Evolutionary conservation across 441 rosid genomes (phyloP), one percentile per base, ranked within the genome.

Genomic region (Erysimum pusillum): DNA sequence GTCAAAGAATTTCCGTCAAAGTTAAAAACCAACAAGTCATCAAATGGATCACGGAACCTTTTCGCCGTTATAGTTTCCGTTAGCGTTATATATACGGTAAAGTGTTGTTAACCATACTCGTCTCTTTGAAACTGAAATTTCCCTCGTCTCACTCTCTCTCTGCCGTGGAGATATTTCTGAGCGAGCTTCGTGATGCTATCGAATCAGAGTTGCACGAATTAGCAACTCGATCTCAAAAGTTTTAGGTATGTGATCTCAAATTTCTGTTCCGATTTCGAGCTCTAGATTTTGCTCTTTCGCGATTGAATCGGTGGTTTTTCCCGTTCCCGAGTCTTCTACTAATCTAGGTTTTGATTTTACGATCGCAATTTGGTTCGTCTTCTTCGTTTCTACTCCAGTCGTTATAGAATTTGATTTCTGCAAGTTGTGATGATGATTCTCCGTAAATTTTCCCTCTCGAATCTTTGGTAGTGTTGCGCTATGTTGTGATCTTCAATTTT

Each of bases 101-200:
- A 45, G 13, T 75, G 72, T 45, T 75, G 72, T 36, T 52, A 34
- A 45, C 20, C 4, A 64, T 48, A 51, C 13, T 71, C 46, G 59
- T 46, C 67, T 17, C 20, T 63, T 63, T 32, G 38, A 70, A 76
- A 15, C 76, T 5, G 60, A 22, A 9, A 25, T 62, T 76, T 63
- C 76, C 71, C 76, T 54, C 71, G 44, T 45, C 71, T 63, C 42
- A 65, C 39, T 64, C 42, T 74, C 39, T 73, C 64, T 41, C n/a
- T 13, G 3, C 17, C 34, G 11, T 14, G 44, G 54, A 38, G 61
- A 49, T 15, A 42, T 18, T 45, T 45, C 48, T 56, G 66, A 46
- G 71, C 67, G 22, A 60, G 67, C 60, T 39, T 58, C 57, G 48
- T 42, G 13, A 11, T 18, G 45, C 52, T 45, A 5, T 17, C 17